Evolutionary conservation across 1,284 basidiomycete genomes (phyloP).

Genomic region (Malassezia obtusa): DNA sequence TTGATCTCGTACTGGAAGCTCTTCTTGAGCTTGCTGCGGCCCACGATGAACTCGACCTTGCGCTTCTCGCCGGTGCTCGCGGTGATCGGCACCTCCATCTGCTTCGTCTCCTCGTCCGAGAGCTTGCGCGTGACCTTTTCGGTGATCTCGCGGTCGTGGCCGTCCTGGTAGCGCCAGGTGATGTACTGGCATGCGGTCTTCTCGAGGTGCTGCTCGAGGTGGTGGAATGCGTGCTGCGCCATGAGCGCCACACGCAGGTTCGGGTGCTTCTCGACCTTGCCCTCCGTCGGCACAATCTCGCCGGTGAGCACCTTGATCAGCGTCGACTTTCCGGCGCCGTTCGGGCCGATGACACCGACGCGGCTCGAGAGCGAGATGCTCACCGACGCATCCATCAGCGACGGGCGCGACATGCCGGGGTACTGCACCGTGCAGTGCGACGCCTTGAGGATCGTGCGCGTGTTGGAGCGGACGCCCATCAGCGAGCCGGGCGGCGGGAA

Average conservation of each 20-base stretch:
- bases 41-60: conserved; percentile 80
- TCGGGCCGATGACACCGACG: conserved; percentile 49
- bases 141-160: conserved; percentile 87
- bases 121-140: conserved; percentile 81
- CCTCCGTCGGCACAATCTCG: conserved; percentile 84
- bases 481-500: conserved; percentile 93
- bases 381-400: conserved; percentile 78
- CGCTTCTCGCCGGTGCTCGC: conserved; percentile 84
- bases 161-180: conserved; percentile 98
- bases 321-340: conserved; percentile 58
- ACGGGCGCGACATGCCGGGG: conserved; percentile 72
- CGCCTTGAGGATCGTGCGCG: conserved; percentile 90
- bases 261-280: conserved; percentile 90
- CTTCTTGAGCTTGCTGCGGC: conserved; percentile 95
- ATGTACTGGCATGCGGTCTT: conserved; percentile 47
- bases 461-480: conserved; percentile 94
- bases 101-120: conserved; percentile 72
- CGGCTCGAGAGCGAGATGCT: conserved; percentile 68
- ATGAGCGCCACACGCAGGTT: conserved; percentile 92
- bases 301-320: conserved; percentile 93
- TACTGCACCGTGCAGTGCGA: conserved; percentile 88
- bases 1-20: conserved; percentile 87
- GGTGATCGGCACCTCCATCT: conserved; percentile 78
- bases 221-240: conserved; percentile 65
- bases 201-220: conserved; percentile 47